Base-by-base conservation (phyloP, 176 grass and related monocot species). In the Avena sativa region DNA sequence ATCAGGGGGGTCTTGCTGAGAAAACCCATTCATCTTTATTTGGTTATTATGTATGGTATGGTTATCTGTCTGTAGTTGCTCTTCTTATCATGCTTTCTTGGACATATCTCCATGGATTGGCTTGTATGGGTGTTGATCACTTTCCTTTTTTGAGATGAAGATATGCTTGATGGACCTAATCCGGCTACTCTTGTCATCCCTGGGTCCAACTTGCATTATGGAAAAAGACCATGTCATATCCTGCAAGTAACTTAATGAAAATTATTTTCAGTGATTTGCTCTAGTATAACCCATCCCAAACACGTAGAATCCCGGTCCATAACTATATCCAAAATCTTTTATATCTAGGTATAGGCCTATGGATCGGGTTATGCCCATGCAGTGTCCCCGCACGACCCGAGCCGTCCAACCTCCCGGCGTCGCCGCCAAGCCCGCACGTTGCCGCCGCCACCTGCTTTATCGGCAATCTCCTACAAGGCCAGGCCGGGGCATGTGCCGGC, bases 91-190 rank as follows among this genome's bases (percentile, higher is more conserved):
- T 81, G 59, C 43, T 84, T 70, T 49, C 0, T 30, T 74, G 76
- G 80, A 55, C 78, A 85, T 52, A 26, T 84, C 65, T 10, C 34
- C 16, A 48, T 14, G 32, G 14, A 9, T 6, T 30, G n/a, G 36
- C 17, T 78, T 9, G 15, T 63, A 5, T 71, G 16, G 26, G 34
- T 62, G 20, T 4, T 63, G 9, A 10, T 64, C 52, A 53, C 44
- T 86, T 83, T 79, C 53, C 62, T 51, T 40, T 89, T 67, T 47
- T 6, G 56, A 49, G 43, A 1, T n/a, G 43, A 8, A 58, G 55
- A 44, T 84, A 25, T 15, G 44, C 52, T 30, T n/a, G 38, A 21
- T 63, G 21, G 21, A 36, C 82, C 38, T 47, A 44, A 72, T 43
- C 43, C 15, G 8, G 52, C 68, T 20, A 12, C 36, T 8, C 32